Base-by-base conservation (phyloP, 129 eudicot genomes). In the Centaurea solstitialis region DNA sequence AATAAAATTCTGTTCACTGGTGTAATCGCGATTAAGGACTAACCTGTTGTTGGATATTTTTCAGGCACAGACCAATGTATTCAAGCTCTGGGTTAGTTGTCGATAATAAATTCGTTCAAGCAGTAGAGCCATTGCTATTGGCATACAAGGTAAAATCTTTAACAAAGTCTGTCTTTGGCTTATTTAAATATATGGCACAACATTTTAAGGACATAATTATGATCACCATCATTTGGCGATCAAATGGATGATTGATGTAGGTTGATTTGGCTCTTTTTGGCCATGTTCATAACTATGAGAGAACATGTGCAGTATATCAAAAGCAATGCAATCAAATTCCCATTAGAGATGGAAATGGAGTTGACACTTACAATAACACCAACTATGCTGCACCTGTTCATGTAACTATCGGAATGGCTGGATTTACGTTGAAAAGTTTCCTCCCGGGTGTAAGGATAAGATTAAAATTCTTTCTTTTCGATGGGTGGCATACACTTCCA, bases 51-150 rank as follows among this genome's bases (percentile, higher is more conserved):
- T 39, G 70, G 40, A 1, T 76, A 59, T 21, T 9, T 76, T 81
- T 41, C 88, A 94, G 98, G 84, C 98, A 94, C 76, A 90, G 99
- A 77, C 99, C 99, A 18, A 92, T 95, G 97, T 95, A 95, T 80
- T 80, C 98, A 2, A 73, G 93, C 38, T 59, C 41, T 11, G 87
- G 88, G 4, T 17, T 57, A 85, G 82, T 80, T 57, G 91, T 90
- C 5, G 99, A 95, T 72, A 59, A 15, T 0, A 21, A 67, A 13
- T 95, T 95, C 74, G 87, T 89, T 6, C n/a, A 76, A 23, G 88
- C 93, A 11, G 93, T 95, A n/a, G 99, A 95, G 80, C 98, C 99
- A 59, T 81, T 95, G 81, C 82, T 95, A 35, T 77, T 92, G 33
- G 72, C 86, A 22, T 86, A 92, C 81, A 83, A 92, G 91, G 97